Conservation (phyloP, 441 rosid species). For the Biscutella laevigata region DNA sequence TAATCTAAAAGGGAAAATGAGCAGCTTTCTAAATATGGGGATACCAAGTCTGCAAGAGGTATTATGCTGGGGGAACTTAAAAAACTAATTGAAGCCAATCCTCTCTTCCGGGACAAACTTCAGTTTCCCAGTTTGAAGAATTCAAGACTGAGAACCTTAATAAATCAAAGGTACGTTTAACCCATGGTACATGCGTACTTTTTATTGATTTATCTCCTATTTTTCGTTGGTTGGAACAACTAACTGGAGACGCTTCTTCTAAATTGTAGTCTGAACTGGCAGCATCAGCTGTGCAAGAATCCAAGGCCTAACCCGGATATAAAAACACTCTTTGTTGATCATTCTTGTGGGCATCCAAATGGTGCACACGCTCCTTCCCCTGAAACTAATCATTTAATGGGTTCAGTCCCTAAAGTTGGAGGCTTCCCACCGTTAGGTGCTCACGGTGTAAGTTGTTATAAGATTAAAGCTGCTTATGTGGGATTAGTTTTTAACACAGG, state of each 20-base stretch:
- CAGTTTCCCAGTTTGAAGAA: conserved; percentile 58
- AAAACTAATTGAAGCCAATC: conserved; percentile 84
- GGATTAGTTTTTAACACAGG: not conserved
- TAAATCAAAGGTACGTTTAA: conserved; percentile 65
- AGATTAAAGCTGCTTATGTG: not conserved
- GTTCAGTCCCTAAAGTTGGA: conserved; percentile 44
- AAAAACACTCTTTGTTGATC: too few species aligned
- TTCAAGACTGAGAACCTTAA: conserved; percentile 73
- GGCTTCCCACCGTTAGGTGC: conserved; percentile 47
- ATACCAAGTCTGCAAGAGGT: conserved; percentile 74
- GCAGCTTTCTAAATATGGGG: conserved; percentile 90
- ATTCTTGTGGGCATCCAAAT: conserved; percentile 51
- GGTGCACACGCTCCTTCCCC: conserved; percentile 51
- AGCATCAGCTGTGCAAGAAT: conserved; percentile 62
- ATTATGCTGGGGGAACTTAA: conserved; percentile 83
- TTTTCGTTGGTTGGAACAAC: not conserved
- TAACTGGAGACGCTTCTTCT: conserved; percentile 8
- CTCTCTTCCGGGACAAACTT: conserved; percentile 81
- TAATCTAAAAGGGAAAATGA: conserved; percentile 56
- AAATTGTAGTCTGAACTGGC: conserved; percentile 49
- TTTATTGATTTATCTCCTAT: conserved; percentile 24
- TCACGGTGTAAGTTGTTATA: conserved; percentile 43
- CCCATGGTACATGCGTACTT: not conserved
- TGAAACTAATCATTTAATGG: conserved; percentile 50
- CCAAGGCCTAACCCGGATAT: too few species aligned